phyloP scores from a whole-genome alignment of 345 rosid species.

The Cardiospermum halicacabum region DNA sequence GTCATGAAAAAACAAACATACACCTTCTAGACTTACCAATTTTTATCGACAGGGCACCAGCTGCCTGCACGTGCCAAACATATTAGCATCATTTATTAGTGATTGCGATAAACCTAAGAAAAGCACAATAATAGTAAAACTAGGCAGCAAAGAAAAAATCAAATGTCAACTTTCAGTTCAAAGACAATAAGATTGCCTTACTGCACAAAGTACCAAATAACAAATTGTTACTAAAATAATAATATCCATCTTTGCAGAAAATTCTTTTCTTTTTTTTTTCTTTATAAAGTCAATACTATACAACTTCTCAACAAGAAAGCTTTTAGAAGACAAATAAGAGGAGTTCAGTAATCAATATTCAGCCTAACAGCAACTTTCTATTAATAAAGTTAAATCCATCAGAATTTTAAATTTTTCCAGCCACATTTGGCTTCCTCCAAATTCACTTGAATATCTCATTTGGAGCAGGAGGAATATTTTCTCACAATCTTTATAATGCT shows the following conservation, averaged over 20 bases:
- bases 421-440: too few species aligned
- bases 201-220: neutral
- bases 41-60: slow-evolving; percentile 88
- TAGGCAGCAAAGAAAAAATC: neutral
- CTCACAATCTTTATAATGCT: too few species aligned
- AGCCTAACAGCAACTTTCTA: too few species aligned
- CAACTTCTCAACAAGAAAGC: too few species aligned
- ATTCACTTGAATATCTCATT: too few species aligned
- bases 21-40: slow-evolving; percentile 66
- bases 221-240: neutral
- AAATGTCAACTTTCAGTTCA: neutral
- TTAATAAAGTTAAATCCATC: too few species aligned
- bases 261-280: neutral
- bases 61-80: slow-evolving; percentile 56
- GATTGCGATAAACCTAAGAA: neutral
- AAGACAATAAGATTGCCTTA: neutral
- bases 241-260: neutral
- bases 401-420: too few species aligned
- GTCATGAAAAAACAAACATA: slow-evolving; percentile 8
- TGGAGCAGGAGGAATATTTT: too few species aligned
- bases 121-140: neutral
- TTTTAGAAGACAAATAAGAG: too few species aligned
- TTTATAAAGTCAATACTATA: neutral
- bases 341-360: too few species aligned
- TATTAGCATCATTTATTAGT: neutral